Evolutionary conservation across 306 rosid genomes (phyloP).

Genomic region (Prosopis cineraria): DNA sequence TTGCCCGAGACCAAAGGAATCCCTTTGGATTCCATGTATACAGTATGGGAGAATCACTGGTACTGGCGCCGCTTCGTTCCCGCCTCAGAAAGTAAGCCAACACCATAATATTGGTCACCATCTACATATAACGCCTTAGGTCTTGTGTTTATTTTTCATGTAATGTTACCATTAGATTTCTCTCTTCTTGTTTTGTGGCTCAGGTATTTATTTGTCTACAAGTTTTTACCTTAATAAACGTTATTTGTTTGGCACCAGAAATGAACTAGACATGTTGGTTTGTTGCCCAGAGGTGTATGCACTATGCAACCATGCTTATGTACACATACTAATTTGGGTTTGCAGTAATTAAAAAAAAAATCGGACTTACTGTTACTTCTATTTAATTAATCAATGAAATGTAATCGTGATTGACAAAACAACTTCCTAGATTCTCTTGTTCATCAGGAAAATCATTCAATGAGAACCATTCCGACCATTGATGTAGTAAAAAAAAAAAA

Average conservation of each 20-base stretch:
- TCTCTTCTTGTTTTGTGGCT: not conserved
- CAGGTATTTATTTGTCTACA: not conserved
- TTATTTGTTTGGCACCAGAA: not conserved
- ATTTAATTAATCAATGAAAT: no score
- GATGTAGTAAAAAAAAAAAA: no score
- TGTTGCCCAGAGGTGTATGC: not conserved
- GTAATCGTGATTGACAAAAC: no score
- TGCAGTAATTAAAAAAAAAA: no score
- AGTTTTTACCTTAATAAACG: not conserved
- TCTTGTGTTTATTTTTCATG: not conserved
- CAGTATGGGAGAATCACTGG: constrained; percentile 73
- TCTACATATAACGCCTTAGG: not conserved
- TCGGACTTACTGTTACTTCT: no score
- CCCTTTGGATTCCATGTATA: constrained; percentile 57
- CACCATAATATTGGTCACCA: constrained; percentile 19
- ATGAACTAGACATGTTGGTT: not conserved
- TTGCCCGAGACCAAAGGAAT: constrained; percentile 81
- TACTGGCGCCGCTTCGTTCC: constrained; percentile 58
- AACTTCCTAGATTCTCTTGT: no score
- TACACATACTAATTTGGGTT: no score
- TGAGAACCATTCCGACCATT: no score
- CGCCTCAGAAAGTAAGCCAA: not conserved
- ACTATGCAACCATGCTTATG: no score
- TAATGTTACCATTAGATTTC: not conserved
- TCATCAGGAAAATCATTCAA: no score